These are phyloP conservation scores for Bacidia gigantensis DNA, from an alignment of 495 filamentous ascomycete genomes.

Conservation along the genomic window DNA sequence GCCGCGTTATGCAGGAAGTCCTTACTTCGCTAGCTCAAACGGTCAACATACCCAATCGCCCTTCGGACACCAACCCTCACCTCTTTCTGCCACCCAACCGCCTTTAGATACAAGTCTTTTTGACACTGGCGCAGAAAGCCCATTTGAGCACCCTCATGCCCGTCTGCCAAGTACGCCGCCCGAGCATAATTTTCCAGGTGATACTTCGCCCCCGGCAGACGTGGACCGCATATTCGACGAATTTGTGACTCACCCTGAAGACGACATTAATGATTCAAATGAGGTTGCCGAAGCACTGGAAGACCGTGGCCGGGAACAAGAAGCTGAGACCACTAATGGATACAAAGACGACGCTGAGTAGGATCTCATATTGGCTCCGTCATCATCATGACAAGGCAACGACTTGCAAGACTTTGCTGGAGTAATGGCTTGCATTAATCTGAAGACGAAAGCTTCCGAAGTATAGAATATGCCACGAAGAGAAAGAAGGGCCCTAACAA, in stretches of 20 bases:
- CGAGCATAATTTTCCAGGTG: background rate
- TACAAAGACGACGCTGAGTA: background rate
- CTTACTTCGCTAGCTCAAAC: conserved; percentile 12
- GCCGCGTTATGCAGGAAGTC: conserved; percentile 14
- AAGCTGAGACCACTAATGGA: conserved; percentile 14
- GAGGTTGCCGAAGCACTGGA: conserved; percentile 18
- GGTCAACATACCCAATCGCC: conserved; percentile 12
- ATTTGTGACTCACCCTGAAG: conserved; percentile 17
- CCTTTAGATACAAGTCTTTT: conserved; percentile 16
- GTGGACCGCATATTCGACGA: conserved; percentile 18
- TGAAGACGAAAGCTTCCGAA: background rate
- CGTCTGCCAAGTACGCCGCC: conserved; percentile 2
- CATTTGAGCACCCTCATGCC: conserved; percentile 10
- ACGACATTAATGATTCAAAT: conserved; percentile 16
- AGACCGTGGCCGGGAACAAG: conserved; percentile 14
- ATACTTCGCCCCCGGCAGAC: conserved; percentile 7
- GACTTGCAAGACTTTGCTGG: too few relatives aligned
- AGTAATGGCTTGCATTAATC: too few relatives aligned
- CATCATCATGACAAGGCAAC: too few relatives aligned
- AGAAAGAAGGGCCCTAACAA: too few relatives aligned
- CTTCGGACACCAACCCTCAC: conserved; percentile 16
- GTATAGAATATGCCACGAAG: background rate
- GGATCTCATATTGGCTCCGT: too few relatives aligned
- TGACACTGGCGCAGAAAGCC: conserved; percentile 12
- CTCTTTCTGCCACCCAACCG: conserved; percentile 9